phyloP scores from a whole-genome alignment of 768 basidiomycete species.

The Leccinum sublutescens region DNA sequence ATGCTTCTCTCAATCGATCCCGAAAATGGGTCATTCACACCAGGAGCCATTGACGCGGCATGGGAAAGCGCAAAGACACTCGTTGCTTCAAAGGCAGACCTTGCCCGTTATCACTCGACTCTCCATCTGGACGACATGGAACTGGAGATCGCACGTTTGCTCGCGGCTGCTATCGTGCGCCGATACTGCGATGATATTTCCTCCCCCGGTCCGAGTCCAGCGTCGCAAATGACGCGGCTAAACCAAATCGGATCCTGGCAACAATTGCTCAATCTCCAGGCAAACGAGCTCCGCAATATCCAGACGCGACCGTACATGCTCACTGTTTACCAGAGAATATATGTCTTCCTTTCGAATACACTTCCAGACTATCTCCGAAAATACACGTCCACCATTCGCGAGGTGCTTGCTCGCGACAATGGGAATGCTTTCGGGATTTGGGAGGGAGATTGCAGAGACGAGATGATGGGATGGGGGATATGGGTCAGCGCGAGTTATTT shows the following conservation, averaged over 20 bases:
- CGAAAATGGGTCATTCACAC: constrained; percentile 31
- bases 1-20: constrained; percentile 14
- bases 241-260: constrained; percentile 37
- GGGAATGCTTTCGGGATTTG: constrained; percentile 72
- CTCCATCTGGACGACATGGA: constrained; percentile 49
- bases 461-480: constrained; percentile 67
- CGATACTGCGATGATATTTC: constrained; percentile 33
- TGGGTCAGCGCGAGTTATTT: constrained; percentile 64
- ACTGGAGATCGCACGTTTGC: constrained; percentile 55
- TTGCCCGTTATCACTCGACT: constrained; percentile 25
- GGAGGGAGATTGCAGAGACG: constrained; percentile 48
- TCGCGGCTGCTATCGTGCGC: constrained; percentile 50
- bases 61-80: constrained; percentile 46
- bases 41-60: constrained; percentile 40
- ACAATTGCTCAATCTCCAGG: constrained; percentile 53
- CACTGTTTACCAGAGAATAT: constrained; percentile 51
- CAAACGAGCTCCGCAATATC: constrained; percentile 52
- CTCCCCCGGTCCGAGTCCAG: background rate
- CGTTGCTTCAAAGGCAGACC: constrained; percentile 20
- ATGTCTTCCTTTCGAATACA: constrained; percentile 47
- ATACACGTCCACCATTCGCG: constrained; percentile 49
- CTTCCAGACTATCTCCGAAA: constrained; percentile 28
- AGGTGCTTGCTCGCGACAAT: constrained; percentile 54
- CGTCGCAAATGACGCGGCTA: background rate
- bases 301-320: constrained; percentile 49